Evolutionary conservation across 2,329 filamentous ascomycete species (phyloP).

Genomic region (Xylaria sp.): DNA sequence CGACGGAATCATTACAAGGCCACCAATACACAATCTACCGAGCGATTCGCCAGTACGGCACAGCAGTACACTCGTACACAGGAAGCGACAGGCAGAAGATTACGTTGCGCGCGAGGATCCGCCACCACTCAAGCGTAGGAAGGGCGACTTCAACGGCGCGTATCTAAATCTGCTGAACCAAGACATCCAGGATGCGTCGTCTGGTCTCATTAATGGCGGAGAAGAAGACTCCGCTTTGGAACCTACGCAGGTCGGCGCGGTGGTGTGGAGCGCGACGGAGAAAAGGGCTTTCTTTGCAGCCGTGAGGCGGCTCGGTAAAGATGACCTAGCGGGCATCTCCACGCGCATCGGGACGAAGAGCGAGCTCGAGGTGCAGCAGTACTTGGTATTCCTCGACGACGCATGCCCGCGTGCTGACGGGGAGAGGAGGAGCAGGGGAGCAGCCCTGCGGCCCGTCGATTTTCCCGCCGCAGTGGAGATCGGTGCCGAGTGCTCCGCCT

Average conservation of each 20-base stretch:
- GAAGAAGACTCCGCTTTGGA: slow-evolving; percentile 46
- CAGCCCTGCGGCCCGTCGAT: slow-evolving; percentile 60
- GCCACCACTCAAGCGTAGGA: slow-evolving; percentile 59
- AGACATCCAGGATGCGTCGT: slow-evolving; percentile 66
- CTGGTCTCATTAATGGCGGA: slow-evolving; percentile 50
- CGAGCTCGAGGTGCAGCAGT: slow-evolving; percentile 77
- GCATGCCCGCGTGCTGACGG: slow-evolving; percentile 53
- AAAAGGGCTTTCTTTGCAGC: slow-evolving; percentile 77
- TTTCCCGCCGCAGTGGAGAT: slow-evolving; percentile 80
- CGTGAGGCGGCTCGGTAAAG: slow-evolving; percentile 71
- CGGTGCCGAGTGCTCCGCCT: slow-evolving; percentile 69
- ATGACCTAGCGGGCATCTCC: slow-evolving; percentile 72
- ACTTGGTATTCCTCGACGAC: slow-evolving; percentile 71
- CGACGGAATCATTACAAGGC: slow-evolving; percentile 4
- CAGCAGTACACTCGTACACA: slow-evolving; percentile 6
- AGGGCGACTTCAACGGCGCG: slow-evolving; percentile 55
- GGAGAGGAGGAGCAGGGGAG: slow-evolving; percentile 42
- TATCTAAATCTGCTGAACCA: slow-evolving; percentile 67
- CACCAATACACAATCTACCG: slow-evolving; percentile 2
- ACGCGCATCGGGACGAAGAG: slow-evolving; percentile 75
- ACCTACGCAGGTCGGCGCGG: slow-evolving; percentile 73
- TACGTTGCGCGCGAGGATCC: slow-evolving; percentile 44
- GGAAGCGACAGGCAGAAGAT: slow-evolving; percentile 36
- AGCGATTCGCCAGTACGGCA: slow-evolving; percentile 11
- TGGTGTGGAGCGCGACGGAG: slow-evolving; percentile 76